Evolutionary conservation across 2,329 filamentous ascomycete species (phyloP).

Genomic region (Domatiomyces globalis): DNA sequence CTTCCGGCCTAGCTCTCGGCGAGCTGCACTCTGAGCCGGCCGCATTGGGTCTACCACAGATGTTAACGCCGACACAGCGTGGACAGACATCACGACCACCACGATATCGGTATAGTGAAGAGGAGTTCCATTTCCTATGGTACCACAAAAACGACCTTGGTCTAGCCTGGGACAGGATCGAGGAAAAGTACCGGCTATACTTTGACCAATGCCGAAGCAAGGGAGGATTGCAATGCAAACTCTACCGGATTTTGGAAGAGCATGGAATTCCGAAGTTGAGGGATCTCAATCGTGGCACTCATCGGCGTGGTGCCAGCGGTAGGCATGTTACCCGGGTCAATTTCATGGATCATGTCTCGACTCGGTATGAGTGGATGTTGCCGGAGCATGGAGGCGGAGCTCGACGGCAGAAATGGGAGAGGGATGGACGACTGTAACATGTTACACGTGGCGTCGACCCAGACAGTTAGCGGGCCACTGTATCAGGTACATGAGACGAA

Average conservation of each 20-base stretch:
- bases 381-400: background rate
- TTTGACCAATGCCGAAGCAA: slow-evolving; percentile 30
- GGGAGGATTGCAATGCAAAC: slow-evolving; percentile 37
- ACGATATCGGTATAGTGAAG: slow-evolving; percentile 33
- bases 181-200: slow-evolving; percentile 30
- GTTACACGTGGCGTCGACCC: background rate
- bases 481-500: background rate
- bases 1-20: background rate
- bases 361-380: slow-evolving; percentile 1
- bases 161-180: slow-evolving; percentile 34
- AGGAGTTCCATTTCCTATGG: slow-evolving; percentile 38
- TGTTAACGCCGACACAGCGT: background rate
- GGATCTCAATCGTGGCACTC: background rate
- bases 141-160: slow-evolving; percentile 34
- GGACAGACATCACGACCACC: slow-evolving; percentile 21
- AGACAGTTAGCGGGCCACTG: background rate
- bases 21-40: background rate
- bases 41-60: background rate
- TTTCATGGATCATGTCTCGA: background rate
- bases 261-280: slow-evolving; percentile 19
- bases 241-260: slow-evolving; percentile 35
- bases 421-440: background rate
- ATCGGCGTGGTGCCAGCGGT: background rate
- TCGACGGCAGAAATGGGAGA: background rate
- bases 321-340: background rate